These are phyloP conservation scores for Vitis hybrid DNA, from an alignment of 177 flowering plant genomes.

Conservation along the genomic window DNA sequence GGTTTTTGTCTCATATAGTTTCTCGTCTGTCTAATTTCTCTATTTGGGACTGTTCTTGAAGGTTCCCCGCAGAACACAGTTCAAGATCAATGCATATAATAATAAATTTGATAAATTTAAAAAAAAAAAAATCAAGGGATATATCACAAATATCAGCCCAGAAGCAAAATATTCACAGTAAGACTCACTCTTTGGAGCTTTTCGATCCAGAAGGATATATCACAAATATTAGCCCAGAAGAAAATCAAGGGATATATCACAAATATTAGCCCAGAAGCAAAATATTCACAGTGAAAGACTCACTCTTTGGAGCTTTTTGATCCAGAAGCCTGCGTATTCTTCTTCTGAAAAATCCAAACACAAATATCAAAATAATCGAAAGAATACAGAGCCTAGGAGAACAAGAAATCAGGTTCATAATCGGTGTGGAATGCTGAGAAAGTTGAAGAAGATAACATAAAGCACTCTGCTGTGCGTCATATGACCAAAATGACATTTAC, in stretches of 20 bases:
- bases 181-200: neutral
- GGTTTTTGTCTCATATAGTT: no score
- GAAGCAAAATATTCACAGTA: neutral
- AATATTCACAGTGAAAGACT: neutral
- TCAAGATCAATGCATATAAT: no score
- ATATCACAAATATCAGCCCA: neutral
- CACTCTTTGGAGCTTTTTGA: neutral
- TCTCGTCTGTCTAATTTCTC: no score
- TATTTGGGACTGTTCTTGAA: no score
- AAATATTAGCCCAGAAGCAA: neutral
- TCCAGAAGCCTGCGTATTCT: neutral
- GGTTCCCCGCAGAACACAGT: no score
- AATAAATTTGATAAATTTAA: no score
- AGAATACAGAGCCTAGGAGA: neutral
- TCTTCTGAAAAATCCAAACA: neutral
- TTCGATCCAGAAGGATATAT: neutral
- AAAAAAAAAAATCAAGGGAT: neutral
- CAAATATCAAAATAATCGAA: neutral
- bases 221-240: no score
- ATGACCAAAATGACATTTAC: no score
- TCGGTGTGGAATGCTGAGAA: no score
- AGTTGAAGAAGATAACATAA: no score
- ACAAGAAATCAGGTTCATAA: neutral
- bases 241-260: neutral
- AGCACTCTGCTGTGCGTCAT: no score